Percentiles rank a stretch among this genome's conserved stretches.
Conservation (phyloP, 148 eudicot genomes). For the Amaranthus cruentus region DNA sequence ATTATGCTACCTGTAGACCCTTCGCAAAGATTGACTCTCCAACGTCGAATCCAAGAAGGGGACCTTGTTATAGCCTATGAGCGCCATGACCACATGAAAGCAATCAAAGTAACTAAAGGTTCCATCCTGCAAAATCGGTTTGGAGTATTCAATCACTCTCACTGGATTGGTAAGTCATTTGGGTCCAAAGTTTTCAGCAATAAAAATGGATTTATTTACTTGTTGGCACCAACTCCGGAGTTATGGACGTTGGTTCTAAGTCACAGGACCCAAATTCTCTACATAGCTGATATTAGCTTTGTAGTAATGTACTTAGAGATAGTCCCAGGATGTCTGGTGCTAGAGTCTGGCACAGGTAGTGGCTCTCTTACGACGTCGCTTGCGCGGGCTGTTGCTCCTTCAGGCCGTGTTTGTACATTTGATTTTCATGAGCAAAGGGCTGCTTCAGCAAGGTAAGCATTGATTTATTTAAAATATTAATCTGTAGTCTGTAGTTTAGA, state of each 20-base stretch:
- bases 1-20: conserved; percentile 52
- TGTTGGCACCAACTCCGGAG: conserved; percentile 93
- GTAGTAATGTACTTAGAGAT: conserved; percentile 77
- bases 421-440: conserved; percentile 97
- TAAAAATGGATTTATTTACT: conserved; percentile 75
- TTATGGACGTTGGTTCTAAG: conserved; percentile 88
- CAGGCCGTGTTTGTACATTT: conserved; percentile 78
- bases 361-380: conserved; percentile 82
- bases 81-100: conserved; percentile 73
- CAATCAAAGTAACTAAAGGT: conserved; percentile 52
- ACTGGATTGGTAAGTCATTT: conserved; percentile 83
- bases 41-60: conserved; percentile 50
- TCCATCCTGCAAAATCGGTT: conserved; percentile 68
- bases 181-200: conserved; percentile 79
- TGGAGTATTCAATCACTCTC: conserved; percentile 71
- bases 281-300: conserved; percentile 87
- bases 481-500: background rate
- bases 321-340: conserved; percentile 76
- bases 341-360: conserved; percentile 92
- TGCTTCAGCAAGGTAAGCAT: conserved; percentile 64
- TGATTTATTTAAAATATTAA: background rate
- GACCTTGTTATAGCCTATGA: conserved; percentile 82
- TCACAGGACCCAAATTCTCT: conserved; percentile 92
- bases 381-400: conserved; percentile 79
- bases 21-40: conserved; percentile 44